Evolutionary conservation across 1,284 basidiomycete genomes (phyloP), one percentile per base, ranked within the genome.

Genomic region (Vanrija sp.): DNA sequence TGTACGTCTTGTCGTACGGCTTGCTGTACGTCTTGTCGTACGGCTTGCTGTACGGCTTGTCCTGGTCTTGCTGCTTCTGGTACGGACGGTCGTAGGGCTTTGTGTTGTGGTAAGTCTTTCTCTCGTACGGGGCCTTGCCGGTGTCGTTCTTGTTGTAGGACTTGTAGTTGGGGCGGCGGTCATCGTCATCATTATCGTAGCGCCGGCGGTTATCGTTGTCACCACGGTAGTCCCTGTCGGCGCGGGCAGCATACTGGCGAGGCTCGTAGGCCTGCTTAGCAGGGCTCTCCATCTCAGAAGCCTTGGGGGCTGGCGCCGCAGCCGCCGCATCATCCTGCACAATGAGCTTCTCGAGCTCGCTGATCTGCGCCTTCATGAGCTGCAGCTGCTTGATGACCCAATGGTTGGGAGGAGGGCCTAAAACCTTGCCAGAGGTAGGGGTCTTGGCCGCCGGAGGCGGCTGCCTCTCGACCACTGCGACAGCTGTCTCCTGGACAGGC

Each of bases 301-400:
- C n/a, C 38, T n/a, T 39, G 3, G 4, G 14, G 0, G 41, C 24
- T 5, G 20, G 16, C 4, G 20, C 22, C 2, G 41, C 19, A 18
- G 39, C 6, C 22, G 45, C 23, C 6, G 25, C 35, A 2, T 31
- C 45, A 46, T 22, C 22, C n/a, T 23, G 46, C 2, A 49, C 37
- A 5, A 54, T 19, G 15, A 57, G 42, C 48, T 53, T 57, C 41
- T 57, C 51, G n/a, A 57, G 25, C 45, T 57, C 56, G 23, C 35
- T 8, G 22, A 57, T 57, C 51, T 57, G 48, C 23, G 45, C 51
- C 41, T 57, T 57, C 37, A 57, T 48, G 10, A 53, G 19, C 45
- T 57, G 48, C 14, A 57, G 22, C 22, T 45, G 43, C 41, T 24
- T 51, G 20, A 57, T 14, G 9, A 49, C 51, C 51, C 51, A 57